These are phyloP conservation scores for Ogataea paradorogensis DNA, from an alignment of 805 yeast species.

Conservation along the genomic window DNA sequence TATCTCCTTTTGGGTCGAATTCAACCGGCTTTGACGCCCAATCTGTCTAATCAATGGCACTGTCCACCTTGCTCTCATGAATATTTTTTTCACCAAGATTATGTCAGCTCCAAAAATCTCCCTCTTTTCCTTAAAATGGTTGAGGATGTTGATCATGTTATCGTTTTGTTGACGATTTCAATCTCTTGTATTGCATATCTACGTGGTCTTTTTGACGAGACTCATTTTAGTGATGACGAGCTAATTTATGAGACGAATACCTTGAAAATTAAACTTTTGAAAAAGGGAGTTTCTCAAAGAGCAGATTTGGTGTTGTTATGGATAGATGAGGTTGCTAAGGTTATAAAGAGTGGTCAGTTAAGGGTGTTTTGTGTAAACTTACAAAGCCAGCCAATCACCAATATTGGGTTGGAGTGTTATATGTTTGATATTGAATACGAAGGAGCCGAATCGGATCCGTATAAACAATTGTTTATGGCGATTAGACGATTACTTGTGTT, in stretches of 20 bases:
- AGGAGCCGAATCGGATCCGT: background rate
- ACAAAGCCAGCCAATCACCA: conserved; percentile 40
- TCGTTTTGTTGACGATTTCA: conserved; percentile 1
- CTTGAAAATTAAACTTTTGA: conserved; percentile 47
- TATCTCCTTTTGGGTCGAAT: conserved; percentile 31
- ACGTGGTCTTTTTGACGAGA: conserved; percentile 57
- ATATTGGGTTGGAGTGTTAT: conserved; percentile 46
- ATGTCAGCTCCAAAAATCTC: conserved; percentile 4
- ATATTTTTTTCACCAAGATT: conserved; percentile 4
- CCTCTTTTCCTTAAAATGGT: background rate
- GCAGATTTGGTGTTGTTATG: conserved; percentile 51
- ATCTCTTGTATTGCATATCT: conserved; percentile 47
- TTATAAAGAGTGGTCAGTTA: conserved; percentile 32
- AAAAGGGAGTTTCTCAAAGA: conserved; percentile 43
- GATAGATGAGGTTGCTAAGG: conserved; percentile 41
- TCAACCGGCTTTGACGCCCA: conserved; percentile 7
- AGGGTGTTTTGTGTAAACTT: conserved; percentile 46
- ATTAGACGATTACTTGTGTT: conserved; percentile 50
- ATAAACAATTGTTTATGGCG: conserved; percentile 35
- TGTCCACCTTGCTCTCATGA: conserved; percentile 8
- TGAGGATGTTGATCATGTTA: background rate
- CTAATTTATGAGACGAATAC: conserved; percentile 40
- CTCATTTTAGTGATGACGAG: conserved; percentile 46
- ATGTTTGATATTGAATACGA: conserved; percentile 46
- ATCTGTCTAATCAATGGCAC: conserved; percentile 4